phyloP scores from a whole-genome alignment of 2,329 filamentous ascomycete genomes.

The Paramyrothecium sp. region DNA sequence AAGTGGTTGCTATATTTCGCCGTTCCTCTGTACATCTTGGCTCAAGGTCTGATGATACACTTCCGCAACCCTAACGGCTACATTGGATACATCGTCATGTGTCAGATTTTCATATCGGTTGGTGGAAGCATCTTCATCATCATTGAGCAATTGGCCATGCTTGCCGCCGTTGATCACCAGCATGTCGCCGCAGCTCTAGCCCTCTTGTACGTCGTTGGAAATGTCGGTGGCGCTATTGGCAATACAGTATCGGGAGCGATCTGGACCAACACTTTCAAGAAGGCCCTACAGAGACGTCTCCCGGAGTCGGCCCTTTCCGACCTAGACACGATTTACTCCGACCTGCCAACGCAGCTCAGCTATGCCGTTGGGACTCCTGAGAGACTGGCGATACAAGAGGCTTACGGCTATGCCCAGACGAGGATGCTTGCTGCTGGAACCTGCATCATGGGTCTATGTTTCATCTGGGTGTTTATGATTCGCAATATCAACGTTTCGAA shows the following conservation, averaged over 20 bases:
- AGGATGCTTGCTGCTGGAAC: slow-evolving; percentile 41
- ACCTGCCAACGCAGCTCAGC: slow-evolving; percentile 47
- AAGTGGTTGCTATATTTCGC: slow-evolving; percentile 47
- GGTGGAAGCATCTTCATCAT: slow-evolving; percentile 49
- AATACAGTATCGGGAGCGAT: slow-evolving; percentile 26
- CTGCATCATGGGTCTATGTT: slow-evolving; percentile 26
- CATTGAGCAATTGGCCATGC: slow-evolving; percentile 22
- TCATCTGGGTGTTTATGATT: slow-evolving; percentile 42
- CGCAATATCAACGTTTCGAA: slow-evolving; percentile 48
- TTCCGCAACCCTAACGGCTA: slow-evolving; percentile 31
- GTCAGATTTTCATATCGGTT: slow-evolving; percentile 51
- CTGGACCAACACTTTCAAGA: slow-evolving; percentile 27
- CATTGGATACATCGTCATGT: slow-evolving; percentile 45
- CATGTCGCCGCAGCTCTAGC: slow-evolving; percentile 28
- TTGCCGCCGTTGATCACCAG: slow-evolving; percentile 28
- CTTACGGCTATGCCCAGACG: slow-evolving; percentile 53
- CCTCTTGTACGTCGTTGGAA: slow-evolving; percentile 21
- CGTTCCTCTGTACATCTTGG: slow-evolving; percentile 52
- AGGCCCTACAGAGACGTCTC: slow-evolving; percentile 48
- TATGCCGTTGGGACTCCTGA: slow-evolving; percentile 44
- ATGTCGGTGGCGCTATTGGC: slow-evolving; percentile 25
- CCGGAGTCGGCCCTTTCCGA: slow-evolving; percentile 38
- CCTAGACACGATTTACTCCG: slow-evolving; percentile 49
- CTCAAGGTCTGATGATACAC: slow-evolving; percentile 40
- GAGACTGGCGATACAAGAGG: slow-evolving; percentile 53